A percentile compares a stretch with the other conserved stretches of the same genome.
Evolutionary conservation across 73 alveolate genomes (phyloP).

Genomic region (Paramecium biaurelia): DNA sequence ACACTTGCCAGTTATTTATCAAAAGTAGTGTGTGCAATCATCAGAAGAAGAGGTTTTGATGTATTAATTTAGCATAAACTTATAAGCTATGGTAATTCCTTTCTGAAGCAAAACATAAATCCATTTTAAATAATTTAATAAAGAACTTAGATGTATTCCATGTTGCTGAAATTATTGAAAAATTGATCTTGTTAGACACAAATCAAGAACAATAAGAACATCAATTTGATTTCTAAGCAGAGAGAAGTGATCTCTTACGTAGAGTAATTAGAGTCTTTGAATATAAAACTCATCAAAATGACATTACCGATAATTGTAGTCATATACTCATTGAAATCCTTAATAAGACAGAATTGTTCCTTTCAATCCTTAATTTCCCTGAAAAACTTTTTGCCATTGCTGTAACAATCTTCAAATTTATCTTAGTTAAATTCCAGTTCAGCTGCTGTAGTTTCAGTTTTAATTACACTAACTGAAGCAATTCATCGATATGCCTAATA

Average conservation of each 20-base stretch:
- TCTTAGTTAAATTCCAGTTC: constrained; percentile 42
- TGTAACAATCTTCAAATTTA: not conserved
- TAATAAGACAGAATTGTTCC: not conserved
- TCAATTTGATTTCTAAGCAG: not conserved
- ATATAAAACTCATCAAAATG: constrained; percentile 1
- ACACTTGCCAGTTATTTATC: constrained; percentile 36
- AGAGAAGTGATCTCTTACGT: not conserved
- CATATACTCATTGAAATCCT: not conserved
- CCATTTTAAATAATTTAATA: constrained; percentile 2
- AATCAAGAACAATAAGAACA: not conserved
- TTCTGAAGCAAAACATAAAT: not conserved
- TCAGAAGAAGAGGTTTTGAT: constrained; percentile 34
- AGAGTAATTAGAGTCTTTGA: not conserved
- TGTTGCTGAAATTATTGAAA: constrained; percentile 19
- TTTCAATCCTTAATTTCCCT: not conserved
- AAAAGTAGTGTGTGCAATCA: constrained; percentile 4
- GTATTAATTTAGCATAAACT: not conserved
- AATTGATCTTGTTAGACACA: not conserved
- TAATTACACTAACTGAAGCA: not conserved
- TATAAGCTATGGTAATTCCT: constrained; percentile 9
- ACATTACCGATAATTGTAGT: not conserved
- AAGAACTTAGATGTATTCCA: constrained; percentile 31
- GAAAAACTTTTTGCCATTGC: not conserved
- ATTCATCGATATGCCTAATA: not conserved
- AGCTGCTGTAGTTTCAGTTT: not conserved